Base-by-base conservation (phyloP, 768 basidiomycete genomes). In the Trametes cingulata region DNA sequence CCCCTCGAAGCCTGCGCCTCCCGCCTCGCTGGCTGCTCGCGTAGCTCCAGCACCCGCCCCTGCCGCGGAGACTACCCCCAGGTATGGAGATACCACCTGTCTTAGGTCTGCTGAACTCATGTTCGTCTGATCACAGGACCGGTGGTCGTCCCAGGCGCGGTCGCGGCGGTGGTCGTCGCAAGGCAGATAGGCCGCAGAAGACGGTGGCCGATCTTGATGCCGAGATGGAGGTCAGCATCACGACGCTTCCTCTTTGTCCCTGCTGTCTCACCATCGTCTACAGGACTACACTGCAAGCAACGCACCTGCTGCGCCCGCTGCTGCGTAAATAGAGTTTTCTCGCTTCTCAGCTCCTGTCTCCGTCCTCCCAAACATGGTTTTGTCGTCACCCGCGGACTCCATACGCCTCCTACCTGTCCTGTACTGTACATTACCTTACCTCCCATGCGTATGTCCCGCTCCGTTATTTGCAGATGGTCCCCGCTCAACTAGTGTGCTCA, bases 181-280 rank as follows among this genome's bases (percentile, higher is more conserved):
- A 59, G 59, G 46, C 27, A 41, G 86, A 90, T 53, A 78, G 93
- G 63, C 83, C 90, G 5, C 77, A 80, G 56, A 96, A 96, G 80
- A 85, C 85, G 20, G 92, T 80, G 3, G 96, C 92, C 33, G 93
- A 95, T 71, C 84, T 98, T 42, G 96, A 98, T 72, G 94, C 95
- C 8, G 96, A 98, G 80, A 98, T 98, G 96, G 91, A 91, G 84
- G 96, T 96, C 60, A 39, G 85, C 12, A 13, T 9, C 15, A 52
- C 15, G 29, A 39, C 22, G 6, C 24, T 33, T 1, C 19, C 15
- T 19, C 9, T 1, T 19, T 22, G 7, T 24, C 10, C 2, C 20
- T 41, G 36, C 20, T 17, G 24, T 7, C 35, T 41, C 37, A 40
- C 19, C 17, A 33, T 17, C 8, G 1, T 10, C 7, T 27, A 7